These are phyloP conservation scores for Funneliformis geosporum DNA, from an alignment of 192 early-diverging fungal genomes.

Conservation along the genomic window DNA sequence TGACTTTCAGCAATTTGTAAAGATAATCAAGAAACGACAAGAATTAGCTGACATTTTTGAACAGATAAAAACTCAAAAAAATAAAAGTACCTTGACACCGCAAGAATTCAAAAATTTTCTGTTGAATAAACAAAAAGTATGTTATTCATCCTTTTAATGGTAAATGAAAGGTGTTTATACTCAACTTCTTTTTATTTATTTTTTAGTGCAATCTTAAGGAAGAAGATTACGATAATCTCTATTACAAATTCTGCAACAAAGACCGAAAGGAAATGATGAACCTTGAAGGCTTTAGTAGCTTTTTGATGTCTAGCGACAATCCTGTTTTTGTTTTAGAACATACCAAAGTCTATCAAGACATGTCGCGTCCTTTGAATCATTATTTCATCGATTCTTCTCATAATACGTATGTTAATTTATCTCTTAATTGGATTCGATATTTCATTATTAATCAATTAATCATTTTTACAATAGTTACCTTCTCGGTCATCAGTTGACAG, in stretches of 20 bases:
- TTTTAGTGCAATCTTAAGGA: constrained; percentile 42
- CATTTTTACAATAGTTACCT: constrained; percentile 54
- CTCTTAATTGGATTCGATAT: not conserved
- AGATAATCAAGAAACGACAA: constrained; percentile 58
- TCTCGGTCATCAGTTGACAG: constrained; percentile 77
- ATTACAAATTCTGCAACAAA: constrained; percentile 55
- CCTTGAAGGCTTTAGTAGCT: constrained; percentile 66
- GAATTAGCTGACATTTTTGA: constrained; percentile 63
- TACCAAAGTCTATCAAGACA: constrained; percentile 59
- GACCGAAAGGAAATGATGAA: constrained; percentile 56
- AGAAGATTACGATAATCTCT: constrained; percentile 56
- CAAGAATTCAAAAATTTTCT: constrained; percentile 62
- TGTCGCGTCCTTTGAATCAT: constrained; percentile 68
- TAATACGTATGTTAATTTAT: constrained; percentile 61
- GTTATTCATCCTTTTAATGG: not conserved
- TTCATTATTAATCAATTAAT: not conserved
- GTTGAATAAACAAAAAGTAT: constrained; percentile 58
- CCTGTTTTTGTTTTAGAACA: constrained; percentile 55
- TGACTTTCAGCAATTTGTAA: constrained; percentile 64
- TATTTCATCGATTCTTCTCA: constrained; percentile 89
- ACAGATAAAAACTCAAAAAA: constrained; percentile 37
- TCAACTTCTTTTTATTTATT: not conserved
- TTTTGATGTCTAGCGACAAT: constrained; percentile 66
- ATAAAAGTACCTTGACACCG: constrained; percentile 42
- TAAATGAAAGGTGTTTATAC: not conserved